Evolutionary conservation across 805 yeast genomes (phyloP).

Genomic region (Sugiyamaella floridensis): DNA sequence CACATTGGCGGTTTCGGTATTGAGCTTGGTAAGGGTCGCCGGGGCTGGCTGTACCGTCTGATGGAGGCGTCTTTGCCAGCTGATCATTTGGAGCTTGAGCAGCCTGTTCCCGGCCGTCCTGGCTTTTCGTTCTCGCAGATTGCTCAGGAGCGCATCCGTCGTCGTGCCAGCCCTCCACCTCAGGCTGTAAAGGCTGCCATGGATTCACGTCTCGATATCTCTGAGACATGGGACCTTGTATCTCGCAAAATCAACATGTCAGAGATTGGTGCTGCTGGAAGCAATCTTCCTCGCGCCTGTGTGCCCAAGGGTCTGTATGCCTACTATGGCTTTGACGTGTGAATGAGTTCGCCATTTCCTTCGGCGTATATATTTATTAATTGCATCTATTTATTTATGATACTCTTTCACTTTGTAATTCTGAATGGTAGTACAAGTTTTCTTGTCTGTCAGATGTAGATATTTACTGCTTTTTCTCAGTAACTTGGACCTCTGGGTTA

Average conservation of each 20-base stretch:
- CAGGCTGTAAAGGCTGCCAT: neutral
- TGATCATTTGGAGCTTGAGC: neutral
- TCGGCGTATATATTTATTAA: neutral
- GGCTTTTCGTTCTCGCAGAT: constrained; percentile 24
- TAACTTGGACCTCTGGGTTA: neutral
- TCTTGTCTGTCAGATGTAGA: too few species aligned
- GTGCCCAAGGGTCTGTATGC: constrained; percentile 27
- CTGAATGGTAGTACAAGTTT: too few species aligned
- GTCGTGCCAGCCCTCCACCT: neutral
- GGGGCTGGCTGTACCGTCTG: constrained; percentile 64
- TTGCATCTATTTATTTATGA: constrained; percentile 1
- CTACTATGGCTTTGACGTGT: constrained; percentile 26
- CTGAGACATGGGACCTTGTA: constrained; percentile 26
- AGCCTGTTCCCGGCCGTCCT: constrained; percentile 6
- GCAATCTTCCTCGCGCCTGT: constrained; percentile 5
- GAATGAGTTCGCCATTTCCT: neutral
- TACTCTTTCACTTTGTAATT: too few species aligned
- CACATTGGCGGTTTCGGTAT: constrained; percentile 33
- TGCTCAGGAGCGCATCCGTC: constrained; percentile 21
- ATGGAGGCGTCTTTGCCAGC: constrained; percentile 1
- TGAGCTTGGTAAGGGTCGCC: constrained; percentile 51
- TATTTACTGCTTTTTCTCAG: too few species aligned
- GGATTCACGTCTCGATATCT: neutral
- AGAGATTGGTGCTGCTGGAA: constrained; percentile 27
- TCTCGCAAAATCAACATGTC: constrained; percentile 32